These are phyloP conservation scores for Clarireedia monteithiana DNA, from an alignment of 2,329 filamentous ascomycete species.

Conservation along the genomic window DNA sequence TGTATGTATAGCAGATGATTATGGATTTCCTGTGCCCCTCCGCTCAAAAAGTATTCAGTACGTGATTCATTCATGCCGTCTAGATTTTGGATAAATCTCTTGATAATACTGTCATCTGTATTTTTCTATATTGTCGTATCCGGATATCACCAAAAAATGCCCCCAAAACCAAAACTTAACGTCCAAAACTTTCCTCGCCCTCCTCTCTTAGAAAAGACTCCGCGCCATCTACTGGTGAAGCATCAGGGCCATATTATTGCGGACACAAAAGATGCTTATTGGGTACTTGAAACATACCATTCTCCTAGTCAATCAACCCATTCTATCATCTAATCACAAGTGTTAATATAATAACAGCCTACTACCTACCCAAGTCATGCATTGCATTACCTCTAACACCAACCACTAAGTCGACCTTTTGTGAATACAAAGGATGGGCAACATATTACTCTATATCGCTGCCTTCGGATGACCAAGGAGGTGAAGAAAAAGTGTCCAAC, in stretches of 20 bases:
- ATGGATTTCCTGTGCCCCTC: too few relatives aligned
- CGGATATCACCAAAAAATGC: constrained; percentile 27
- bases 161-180: constrained; percentile 39
- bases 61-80: not conserved
- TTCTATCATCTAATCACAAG: not conserved
- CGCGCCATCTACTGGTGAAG: constrained; percentile 47
- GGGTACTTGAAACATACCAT: constrained; percentile 56
- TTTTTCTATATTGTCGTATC: not conserved
- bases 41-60: too few relatives aligned
- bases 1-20: too few relatives aligned
- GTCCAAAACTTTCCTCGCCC: constrained; percentile 52
- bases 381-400: too few relatives aligned
- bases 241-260: constrained; percentile 48
- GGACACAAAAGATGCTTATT: constrained; percentile 50
- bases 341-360: too few relatives aligned
- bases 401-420: too few relatives aligned
- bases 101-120: not conserved
- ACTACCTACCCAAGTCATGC: too few relatives aligned
- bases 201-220: constrained; percentile 45
- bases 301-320: constrained; percentile 41
- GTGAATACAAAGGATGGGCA: too few relatives aligned
- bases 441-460: too few relatives aligned
- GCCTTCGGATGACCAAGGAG: too few relatives aligned
- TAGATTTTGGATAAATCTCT: too few relatives aligned
- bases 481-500: too few relatives aligned